These are phyloP conservation scores for Arthrocladium fulminans DNA, from an alignment of 2,329 filamentous ascomycete genomes.

Conservation along the genomic window DNA sequence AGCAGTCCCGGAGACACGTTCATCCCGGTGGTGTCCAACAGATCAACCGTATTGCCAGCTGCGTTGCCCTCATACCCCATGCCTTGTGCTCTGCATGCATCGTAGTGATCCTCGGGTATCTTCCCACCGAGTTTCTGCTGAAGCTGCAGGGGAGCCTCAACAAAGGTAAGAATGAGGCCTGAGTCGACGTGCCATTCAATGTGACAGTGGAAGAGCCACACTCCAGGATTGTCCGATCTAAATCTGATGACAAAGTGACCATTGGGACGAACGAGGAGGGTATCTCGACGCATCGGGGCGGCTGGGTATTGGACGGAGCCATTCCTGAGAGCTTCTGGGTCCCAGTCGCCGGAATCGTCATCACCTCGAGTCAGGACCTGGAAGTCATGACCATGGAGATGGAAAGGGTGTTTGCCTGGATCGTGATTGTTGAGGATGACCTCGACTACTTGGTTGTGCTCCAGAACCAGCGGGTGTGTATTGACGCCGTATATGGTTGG, in stretches of 20 bases:
- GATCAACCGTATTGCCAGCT: slow-evolving; percentile 58
- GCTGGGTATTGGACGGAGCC: slow-evolving; percentile 26
- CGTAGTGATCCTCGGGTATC: slow-evolving; percentile 20
- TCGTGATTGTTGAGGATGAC: slow-evolving; percentile 34
- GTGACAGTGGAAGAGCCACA: slow-evolving; percentile 45
- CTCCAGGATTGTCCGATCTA: slow-evolving; percentile 44
- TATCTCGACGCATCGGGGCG: slow-evolving; percentile 44
- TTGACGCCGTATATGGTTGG: slow-evolving; percentile 56
- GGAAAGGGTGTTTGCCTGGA: slow-evolving; percentile 53
- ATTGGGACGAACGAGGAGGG: slow-evolving; percentile 45
- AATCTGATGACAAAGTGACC: slow-evolving; percentile 50
- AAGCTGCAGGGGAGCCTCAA: slow-evolving; percentile 49
- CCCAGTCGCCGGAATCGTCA: slow-evolving; percentile 25
- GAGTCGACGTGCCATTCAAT: slow-evolving; percentile 46
- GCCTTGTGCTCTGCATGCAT: slow-evolving; percentile 31
- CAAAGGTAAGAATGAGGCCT: slow-evolving; percentile 44
- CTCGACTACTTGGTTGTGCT: slow-evolving; percentile 45
- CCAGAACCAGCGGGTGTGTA: slow-evolving; percentile 59
- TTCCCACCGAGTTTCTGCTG: slow-evolving; percentile 43
- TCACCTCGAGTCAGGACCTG: slow-evolving; percentile 43
- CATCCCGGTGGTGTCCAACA: slow-evolving; percentile 55
- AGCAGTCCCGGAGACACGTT: slow-evolving; percentile 48
- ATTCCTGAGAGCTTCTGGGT: slow-evolving; percentile 26
- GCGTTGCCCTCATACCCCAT: slow-evolving; percentile 55
- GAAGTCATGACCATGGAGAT: slow-evolving; percentile 69